Conservation (phyloP, 169 alveolate genomes). For the Plasmodium cynomolgi region DNA sequence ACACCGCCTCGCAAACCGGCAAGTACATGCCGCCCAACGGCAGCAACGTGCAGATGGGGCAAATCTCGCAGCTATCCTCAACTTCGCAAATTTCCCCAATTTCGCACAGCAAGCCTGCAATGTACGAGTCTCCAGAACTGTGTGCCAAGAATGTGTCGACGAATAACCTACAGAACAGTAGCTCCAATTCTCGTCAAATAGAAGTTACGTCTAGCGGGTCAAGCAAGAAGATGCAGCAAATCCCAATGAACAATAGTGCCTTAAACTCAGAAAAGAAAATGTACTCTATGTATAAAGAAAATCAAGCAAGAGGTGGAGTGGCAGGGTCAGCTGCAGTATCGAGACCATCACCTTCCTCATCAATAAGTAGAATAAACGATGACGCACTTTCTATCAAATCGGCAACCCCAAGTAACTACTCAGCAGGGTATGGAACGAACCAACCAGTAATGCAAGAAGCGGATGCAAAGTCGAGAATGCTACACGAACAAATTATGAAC, state of each 20-base stretch:
- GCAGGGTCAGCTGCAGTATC: neutral
- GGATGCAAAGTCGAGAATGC: neutral
- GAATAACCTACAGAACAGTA: neutral
- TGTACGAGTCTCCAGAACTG: conserved; percentile 19
- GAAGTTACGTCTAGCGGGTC: conserved; percentile 30
- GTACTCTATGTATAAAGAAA: conserved; percentile 35
- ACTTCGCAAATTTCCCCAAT: neutral
- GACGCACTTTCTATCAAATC: conserved; percentile 11
- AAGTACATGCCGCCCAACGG: conserved; percentile 19
- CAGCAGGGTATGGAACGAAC: conserved; percentile 2
- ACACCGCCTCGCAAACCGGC: conserved; percentile 7
- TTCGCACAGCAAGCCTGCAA: neutral
- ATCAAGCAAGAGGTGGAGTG: neutral
- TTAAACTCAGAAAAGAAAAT: conserved; percentile 34
- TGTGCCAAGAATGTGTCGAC: neutral
- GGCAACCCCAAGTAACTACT: conserved; percentile 29
- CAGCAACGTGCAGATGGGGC: neutral
- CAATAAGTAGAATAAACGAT: conserved; percentile 27
- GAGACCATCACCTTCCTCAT: neutral
- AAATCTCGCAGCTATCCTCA: neutral
- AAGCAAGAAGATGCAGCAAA: neutral
- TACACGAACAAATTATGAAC: neutral
- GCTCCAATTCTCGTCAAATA: neutral
- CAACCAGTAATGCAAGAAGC: conserved; percentile 9
- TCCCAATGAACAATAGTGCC: conserved; percentile 19